A percentile compares a stretch with the other conserved stretches of the same genome.
phyloP scores from a whole-genome alignment of 805 yeast species.

The Saccharomycopsis fodiens region DNA sequence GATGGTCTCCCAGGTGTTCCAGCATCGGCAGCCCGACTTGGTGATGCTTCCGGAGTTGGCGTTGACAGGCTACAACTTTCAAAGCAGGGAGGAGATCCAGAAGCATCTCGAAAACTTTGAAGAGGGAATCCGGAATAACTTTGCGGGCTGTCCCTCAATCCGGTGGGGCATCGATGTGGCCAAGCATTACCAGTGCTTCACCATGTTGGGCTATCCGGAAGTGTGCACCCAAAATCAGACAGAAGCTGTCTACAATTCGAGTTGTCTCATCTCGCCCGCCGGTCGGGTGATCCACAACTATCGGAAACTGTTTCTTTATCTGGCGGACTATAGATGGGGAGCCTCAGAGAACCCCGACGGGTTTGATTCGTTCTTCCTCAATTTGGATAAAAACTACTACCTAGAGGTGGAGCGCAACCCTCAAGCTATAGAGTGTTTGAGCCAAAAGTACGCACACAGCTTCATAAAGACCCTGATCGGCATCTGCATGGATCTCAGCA shows the following conservation, averaged over 20 bases:
- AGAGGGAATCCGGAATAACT: slow-evolving; percentile 4
- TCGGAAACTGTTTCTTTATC: slow-evolving; percentile 68
- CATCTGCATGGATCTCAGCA: slow-evolving; percentile 91
- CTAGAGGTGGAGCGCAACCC: slow-evolving; percentile 9
- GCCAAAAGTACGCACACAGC: slow-evolving; percentile 3
- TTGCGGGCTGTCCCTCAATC: slow-evolving; percentile 37
- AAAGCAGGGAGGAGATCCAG: slow-evolving; percentile 35
- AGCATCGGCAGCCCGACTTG: slow-evolving; percentile 40
- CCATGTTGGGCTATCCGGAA: slow-evolving; percentile 84
- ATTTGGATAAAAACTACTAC: slow-evolving; percentile 25
- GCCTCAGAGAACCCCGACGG: slow-evolving; percentile 58
- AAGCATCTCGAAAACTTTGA: slow-evolving; percentile 49
- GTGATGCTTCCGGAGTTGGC: slow-evolving; percentile 79
- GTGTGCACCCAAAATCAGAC: slow-evolving; percentile 2
- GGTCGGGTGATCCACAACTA: slow-evolving; percentile 62
- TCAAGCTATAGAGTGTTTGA: not conserved
- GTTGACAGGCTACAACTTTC: slow-evolving; percentile 75
- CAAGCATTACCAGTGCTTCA: slow-evolving; percentile 45
- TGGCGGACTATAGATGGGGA: slow-evolving; percentile 78
- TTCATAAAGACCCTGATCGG: slow-evolving; percentile 54
- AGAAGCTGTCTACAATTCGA: slow-evolving; percentile 55
- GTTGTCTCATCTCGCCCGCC: slow-evolving; percentile 48
- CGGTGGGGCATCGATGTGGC: slow-evolving; percentile 52
- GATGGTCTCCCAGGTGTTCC: slow-evolving; percentile 31
- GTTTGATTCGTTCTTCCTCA: slow-evolving; percentile 44